phyloP scores from a whole-genome alignment of 73 alveolate genomes.

The Diophrys appendiculata region DNA sequence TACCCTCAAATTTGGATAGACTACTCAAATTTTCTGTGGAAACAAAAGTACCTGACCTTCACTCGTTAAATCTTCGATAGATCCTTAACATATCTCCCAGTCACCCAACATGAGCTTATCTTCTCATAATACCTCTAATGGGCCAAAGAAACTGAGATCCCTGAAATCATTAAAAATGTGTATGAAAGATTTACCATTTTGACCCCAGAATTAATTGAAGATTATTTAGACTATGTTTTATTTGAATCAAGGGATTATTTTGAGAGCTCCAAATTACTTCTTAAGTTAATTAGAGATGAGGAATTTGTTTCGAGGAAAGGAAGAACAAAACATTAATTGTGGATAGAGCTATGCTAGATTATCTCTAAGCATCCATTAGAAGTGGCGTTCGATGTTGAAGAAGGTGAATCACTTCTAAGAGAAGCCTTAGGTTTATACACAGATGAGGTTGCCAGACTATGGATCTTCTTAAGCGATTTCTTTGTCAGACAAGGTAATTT shows the following conservation, averaged over 20 bases:
- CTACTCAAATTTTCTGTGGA: slow-evolving; percentile 81
- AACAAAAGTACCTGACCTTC: slow-evolving; percentile 71
- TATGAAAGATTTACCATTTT: slow-evolving; percentile 77
- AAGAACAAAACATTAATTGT: slow-evolving; percentile 78
- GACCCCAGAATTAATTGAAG: slow-evolving; percentile 87
- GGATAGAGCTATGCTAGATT: slow-evolving; percentile 90
- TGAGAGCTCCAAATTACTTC: background rate
- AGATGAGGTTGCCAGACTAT: slow-evolving; percentile 91
- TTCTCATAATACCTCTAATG: slow-evolving; percentile 88
- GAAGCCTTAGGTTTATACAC: slow-evolving; percentile 87
- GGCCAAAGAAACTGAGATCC: slow-evolving; percentile 70
- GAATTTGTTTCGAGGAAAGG: slow-evolving; percentile 74
- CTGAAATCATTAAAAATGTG: slow-evolving; percentile 65
- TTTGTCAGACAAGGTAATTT: slow-evolving; percentile 78
- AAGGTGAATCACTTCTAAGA: slow-evolving; percentile 78
- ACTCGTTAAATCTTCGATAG: slow-evolving; percentile 85
- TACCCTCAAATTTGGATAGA: slow-evolving; percentile 95
- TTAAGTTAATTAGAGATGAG: background rate
- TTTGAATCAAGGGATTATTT: background rate
- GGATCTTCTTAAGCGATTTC: slow-evolving; percentile 93
- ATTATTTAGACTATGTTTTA: slow-evolving; percentile 82
- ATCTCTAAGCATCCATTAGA: slow-evolving; percentile 85
- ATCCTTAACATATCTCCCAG: slow-evolving; percentile 86
- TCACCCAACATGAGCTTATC: slow-evolving; percentile 89
- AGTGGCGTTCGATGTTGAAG: slow-evolving; percentile 4